Conservation (phyloP, 345 rosid species). For the Schrenkiella parvula region DNA sequence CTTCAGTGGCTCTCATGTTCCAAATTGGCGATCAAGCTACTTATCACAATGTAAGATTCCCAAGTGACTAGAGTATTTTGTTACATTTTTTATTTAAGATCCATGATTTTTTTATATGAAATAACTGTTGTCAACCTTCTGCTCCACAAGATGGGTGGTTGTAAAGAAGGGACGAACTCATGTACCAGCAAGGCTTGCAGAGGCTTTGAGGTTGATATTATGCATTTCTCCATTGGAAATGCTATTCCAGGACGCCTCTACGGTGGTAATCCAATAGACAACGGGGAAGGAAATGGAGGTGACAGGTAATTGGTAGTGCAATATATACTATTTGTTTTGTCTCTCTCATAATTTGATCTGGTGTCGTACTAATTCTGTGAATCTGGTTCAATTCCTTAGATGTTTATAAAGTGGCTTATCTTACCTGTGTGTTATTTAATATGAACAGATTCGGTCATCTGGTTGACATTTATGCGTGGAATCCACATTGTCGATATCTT, state of each 20-base stretch:
- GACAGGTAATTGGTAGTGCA: conserved; percentile 62
- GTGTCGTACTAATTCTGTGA: conserved; percentile 1
- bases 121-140: conserved; percentile 15
- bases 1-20: conserved; percentile 94
- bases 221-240: conserved; percentile 96
- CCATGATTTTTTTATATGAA: neutral
- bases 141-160: conserved; percentile 85
- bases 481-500: conserved; percentile 85
- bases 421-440: neutral
- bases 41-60: conserved; percentile 66
- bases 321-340: neutral
- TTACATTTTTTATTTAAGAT: neutral
- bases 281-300: conserved; percentile 78
- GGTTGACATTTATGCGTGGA: conserved; percentile 86
- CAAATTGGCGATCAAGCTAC: conserved; percentile 82
- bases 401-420: neutral
- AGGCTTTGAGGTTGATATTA: conserved; percentile 97
- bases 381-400: neutral
- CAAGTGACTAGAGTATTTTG: neutral
- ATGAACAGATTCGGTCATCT: conserved; percentile 79
- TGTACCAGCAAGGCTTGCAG: conserved; percentile 88
- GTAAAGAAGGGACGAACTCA: conserved; percentile 53
- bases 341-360: conserved; percentile 3
- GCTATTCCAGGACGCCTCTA: conserved; percentile 98
- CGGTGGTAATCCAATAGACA: conserved; percentile 81